A percentile compares a stretch with the other conserved stretches of the same genome.
Evolutionary conservation across 768 basidiomycete genomes (phyloP).

Genomic region (Calocybe indica): DNA sequence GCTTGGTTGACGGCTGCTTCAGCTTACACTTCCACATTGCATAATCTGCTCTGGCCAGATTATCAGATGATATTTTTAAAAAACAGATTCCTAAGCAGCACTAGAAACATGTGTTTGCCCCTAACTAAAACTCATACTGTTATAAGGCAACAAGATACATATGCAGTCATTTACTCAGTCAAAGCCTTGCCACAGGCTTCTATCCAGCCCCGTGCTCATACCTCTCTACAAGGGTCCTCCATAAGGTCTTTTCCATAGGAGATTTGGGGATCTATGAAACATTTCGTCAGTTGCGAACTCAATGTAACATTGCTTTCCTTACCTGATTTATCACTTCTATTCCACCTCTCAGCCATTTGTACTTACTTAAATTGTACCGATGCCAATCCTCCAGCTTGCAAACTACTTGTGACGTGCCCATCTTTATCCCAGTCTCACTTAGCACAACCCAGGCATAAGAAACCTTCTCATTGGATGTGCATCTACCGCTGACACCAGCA

Average conservation of each 20-base stretch:
- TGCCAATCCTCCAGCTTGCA: constrained; percentile 56
- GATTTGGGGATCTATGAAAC: constrained; percentile 60
- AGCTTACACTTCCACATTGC: too few relatives aligned
- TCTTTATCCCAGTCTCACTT: constrained; percentile 43
- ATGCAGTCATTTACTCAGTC: too few relatives aligned
- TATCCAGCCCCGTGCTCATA: constrained; percentile 32
- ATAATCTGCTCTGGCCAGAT: too few relatives aligned
- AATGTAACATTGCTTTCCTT: constrained; percentile 12
- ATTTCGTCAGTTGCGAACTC: not conserved
- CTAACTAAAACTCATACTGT: too few relatives aligned
- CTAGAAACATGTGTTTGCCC: too few relatives aligned
- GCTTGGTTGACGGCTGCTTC: too few relatives aligned
- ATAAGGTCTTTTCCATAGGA: constrained; percentile 67
- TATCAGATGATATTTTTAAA: too few relatives aligned
- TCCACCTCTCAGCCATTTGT: constrained; percentile 75
- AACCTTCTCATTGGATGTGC: constrained; percentile 64
- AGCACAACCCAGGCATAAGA: constrained; percentile 79
- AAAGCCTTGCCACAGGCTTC: too few relatives aligned
- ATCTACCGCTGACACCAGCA: constrained; percentile 70
- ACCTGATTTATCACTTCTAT: constrained; percentile 62
- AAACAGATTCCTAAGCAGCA: too few relatives aligned
- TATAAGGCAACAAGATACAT: too few relatives aligned
- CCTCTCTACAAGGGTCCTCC: constrained; percentile 52
- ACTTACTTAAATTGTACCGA: constrained; percentile 57
- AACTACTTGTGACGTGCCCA: constrained; percentile 35